Percentiles rank a stretch among this genome's conserved stretches.
These are phyloP conservation scores for Cronartium quercuum DNA, from an alignment of 1,284 basidiomycete genomes.

Conservation along the genomic window DNA sequence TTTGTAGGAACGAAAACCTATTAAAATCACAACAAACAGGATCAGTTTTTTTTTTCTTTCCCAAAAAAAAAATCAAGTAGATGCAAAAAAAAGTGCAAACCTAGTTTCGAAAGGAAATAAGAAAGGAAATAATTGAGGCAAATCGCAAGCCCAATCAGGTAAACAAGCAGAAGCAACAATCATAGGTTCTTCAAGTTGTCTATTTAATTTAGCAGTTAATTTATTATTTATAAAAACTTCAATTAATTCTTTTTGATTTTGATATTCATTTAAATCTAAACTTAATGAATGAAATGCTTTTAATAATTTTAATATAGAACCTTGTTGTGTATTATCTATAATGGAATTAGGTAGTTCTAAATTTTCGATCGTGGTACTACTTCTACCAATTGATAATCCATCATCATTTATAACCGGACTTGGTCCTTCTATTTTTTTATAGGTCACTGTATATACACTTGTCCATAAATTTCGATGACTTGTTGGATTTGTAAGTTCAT, in stretches of 20 bases:
- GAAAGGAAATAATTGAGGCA: constrained; percentile 64
- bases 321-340: constrained; percentile 74
- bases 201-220: constrained; percentile 91
- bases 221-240: constrained; percentile 95
- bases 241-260: constrained; percentile 54
- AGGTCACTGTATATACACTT: constrained; percentile 81
- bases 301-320: constrained; percentile 83
- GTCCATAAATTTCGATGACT: constrained; percentile 66
- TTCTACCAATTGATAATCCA: constrained; percentile 47
- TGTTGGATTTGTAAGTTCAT: constrained; percentile 53
- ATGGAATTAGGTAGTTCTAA: constrained; percentile 60
- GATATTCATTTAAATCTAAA: constrained; percentile 58
- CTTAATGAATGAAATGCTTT: constrained; percentile 74
- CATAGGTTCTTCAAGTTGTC: constrained; percentile 97
- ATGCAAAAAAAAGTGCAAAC: constrained; percentile 5
- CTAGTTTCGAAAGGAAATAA: constrained; percentile 39
- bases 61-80: no score
- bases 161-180: constrained; percentile 94
- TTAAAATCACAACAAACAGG: constrained; percentile 51
- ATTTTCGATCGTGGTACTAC: constrained; percentile 42
- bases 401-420: constrained; percentile 52
- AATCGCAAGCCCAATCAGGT: constrained; percentile 90
- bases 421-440: constrained; percentile 83
- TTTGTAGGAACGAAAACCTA: constrained; percentile 91
- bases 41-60: no score